A percentile compares a stretch with the other conserved stretches of the same genome.
Evolutionary conservation across 1,284 basidiomycete genomes (phyloP).

Genomic region (Volvariella volvacea): DNA sequence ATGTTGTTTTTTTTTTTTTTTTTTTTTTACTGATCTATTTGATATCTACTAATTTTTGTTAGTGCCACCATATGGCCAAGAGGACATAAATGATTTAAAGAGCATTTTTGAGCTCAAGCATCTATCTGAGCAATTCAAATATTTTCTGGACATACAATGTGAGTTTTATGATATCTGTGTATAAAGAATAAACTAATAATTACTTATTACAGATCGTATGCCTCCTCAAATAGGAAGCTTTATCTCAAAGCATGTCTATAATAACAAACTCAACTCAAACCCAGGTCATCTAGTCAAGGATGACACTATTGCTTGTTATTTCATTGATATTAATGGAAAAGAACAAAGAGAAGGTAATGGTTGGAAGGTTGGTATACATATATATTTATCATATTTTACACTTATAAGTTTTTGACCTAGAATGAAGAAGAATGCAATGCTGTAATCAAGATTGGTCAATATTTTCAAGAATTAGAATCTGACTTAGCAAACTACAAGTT

Average conservation of each 20-base stretch:
- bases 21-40: constrained; percentile 7
- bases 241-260: constrained; percentile 61
- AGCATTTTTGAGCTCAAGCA: constrained; percentile 55
- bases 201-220: constrained; percentile 57
- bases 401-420: constrained; percentile 22
- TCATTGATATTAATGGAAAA: constrained; percentile 42
- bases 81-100: constrained; percentile 40
- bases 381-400: constrained; percentile 5
- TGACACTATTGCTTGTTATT: constrained; percentile 35
- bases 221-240: constrained; percentile 68
- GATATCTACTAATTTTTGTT: constrained; percentile 7
- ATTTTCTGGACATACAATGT: constrained; percentile 56
- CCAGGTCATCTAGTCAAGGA: constrained; percentile 35
- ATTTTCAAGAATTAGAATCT: constrained; percentile 32
- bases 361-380: constrained; percentile 31
- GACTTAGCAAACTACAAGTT: constrained; percentile 45
- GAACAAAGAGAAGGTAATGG: constrained; percentile 32
- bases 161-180: constrained; percentile 15
- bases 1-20: constrained; percentile 16
- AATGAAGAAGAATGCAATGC: constrained; percentile 41
- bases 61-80: constrained; percentile 57
- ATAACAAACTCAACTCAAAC: constrained; percentile 43
- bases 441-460: constrained; percentile 36
- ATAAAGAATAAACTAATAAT: not conserved
- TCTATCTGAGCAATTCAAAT: constrained; percentile 28